These are phyloP conservation scores for Aspergillus sp. DNA, from an alignment of 2,329 filamentous ascomycete species.

Conservation along the genomic window DNA sequence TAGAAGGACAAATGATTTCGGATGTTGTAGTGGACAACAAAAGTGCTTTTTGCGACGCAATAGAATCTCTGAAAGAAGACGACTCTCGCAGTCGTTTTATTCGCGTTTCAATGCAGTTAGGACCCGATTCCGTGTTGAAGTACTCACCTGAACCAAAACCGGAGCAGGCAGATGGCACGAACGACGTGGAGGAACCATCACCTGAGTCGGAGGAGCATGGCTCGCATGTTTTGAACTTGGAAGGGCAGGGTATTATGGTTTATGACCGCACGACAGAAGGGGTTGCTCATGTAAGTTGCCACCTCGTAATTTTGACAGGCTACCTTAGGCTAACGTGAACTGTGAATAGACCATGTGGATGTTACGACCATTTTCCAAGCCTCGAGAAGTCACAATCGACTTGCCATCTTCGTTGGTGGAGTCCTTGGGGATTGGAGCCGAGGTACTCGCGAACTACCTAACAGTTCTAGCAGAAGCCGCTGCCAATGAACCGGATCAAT, in stretches of 20 bases:
- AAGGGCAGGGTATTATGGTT: conserved; percentile 97
- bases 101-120: conserved; percentile 72
- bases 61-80: conserved; percentile 87
- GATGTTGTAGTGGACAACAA: conserved; percentile 81
- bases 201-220: conserved; percentile 42
- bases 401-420: conserved; percentile 86
- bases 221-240: conserved; percentile 70
- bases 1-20: conserved; percentile 74
- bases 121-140: conserved; percentile 66
- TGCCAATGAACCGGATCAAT: conserved; percentile 69
- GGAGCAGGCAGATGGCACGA: conserved; percentile 23
- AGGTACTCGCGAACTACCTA: conserved; percentile 90
- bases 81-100: conserved; percentile 91
- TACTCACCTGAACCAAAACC: conserved; percentile 36
- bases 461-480: conserved; percentile 84
- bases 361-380: conserved; percentile 85
- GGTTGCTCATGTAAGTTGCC: conserved; percentile 77
- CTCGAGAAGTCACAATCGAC: conserved; percentile 93
- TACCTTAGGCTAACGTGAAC: conserved; percentile 20
- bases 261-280: conserved; percentile 84
- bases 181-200: conserved; percentile 36
- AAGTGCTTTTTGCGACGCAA: conserved; percentile 74
- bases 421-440: conserved; percentile 88
- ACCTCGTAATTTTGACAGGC: background rate
- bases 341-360: conserved; percentile 92